A percentile compares a stretch with the other conserved stretches of the same genome.
phyloP scores from a whole-genome alignment of 192 early-diverging fungal genomes.

The Umbelopsis ramanniana region DNA sequence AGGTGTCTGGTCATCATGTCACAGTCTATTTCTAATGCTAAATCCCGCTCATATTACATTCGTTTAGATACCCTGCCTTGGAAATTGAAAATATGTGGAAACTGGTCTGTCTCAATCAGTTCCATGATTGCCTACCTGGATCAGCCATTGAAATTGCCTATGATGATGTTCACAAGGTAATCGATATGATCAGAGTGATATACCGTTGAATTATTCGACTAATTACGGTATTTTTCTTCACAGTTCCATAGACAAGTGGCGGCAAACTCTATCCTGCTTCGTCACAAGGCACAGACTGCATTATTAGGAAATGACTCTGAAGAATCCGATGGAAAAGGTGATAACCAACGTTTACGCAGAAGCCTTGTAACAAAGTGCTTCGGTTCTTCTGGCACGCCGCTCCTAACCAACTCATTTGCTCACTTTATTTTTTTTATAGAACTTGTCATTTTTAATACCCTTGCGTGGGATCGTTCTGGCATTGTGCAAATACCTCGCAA shows the following conservation, averaged over 20 bases:
- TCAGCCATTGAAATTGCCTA: slow-evolving; percentile 90
- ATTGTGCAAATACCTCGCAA: slow-evolving; percentile 59
- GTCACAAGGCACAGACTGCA: slow-evolving; percentile 35
- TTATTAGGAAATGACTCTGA: background rate
- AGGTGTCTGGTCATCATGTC: too few relatives aligned
- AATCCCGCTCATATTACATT: background rate
- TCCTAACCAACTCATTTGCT: background rate
- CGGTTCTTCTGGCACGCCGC: background rate
- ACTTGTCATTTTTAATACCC: slow-evolving; percentile 68
- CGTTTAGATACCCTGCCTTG: slow-evolving; percentile 67
- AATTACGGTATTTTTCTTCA: slow-evolving; percentile 19
- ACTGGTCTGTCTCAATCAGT: slow-evolving; percentile 90
- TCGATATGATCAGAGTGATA: background rate
- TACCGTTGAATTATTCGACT: background rate
- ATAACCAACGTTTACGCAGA: background rate
- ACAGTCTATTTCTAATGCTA: too few relatives aligned
- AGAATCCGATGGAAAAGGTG: slow-evolving; percentile 33
- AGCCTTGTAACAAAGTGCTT: background rate
- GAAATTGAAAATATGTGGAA: slow-evolving; percentile 91
- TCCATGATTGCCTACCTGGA: slow-evolving; percentile 98
- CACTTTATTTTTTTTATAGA: slow-evolving; percentile 8
- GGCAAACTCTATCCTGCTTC: slow-evolving; percentile 26
- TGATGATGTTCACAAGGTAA: slow-evolving; percentile 74
- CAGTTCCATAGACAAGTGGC: slow-evolving; percentile 49
- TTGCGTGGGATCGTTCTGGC: slow-evolving; percentile 73